Evolutionary conservation across 2,329 filamentous ascomycete species (phyloP), one percentile per base, ranked within the genome.

Genomic region (Pseudocercospora pini-densiflorae): DNA sequence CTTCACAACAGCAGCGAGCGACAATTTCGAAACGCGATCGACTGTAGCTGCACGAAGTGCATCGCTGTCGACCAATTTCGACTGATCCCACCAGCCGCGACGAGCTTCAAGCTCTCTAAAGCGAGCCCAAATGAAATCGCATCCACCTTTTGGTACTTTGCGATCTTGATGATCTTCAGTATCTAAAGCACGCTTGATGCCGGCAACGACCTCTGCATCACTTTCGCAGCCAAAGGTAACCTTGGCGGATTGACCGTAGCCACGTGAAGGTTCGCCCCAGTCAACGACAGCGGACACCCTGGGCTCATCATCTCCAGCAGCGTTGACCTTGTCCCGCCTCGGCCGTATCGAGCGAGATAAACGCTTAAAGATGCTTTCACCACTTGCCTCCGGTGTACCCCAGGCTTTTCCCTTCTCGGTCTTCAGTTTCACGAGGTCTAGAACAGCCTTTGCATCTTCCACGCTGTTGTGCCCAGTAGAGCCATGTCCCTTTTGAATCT

Each of bases 371-470:
- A 99, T 88, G 72, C 93, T 94, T 80, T 99, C 95, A 47, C 89
- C 90, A 54, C 89, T 89, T 1, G 89, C 86, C 51, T 97, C 93
- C 59, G 88, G 88, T 0, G 90, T 90, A 40, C 93, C 95, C 92
- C 94, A 99, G 24, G 84, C 80, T 70, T 91, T 92, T 47, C 95
- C 95, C 79, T 92, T 95, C 78, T 98, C 94, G 78, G 94, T 97
- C 79, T 99, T 99, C 76, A 94, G 90, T 79, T 95, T 97, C 57
- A 98, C 89, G 1, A 99, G 89, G 74, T 98, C 94, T 14, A 99
- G 88, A 70, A 93, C 96, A 2, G 95, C 93, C 70, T 87, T 89
- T 14, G 95, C 93, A 78, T 99, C 95, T 79, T 99, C 95, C 69
- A 97, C 86, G 65, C 92, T 95, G 83, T 98, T 90, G 77, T 99